These are phyloP conservation scores for Porphyrellus cyaneotinctus DNA, from an alignment of 768 basidiomycete species.

Conservation along the genomic window DNA sequence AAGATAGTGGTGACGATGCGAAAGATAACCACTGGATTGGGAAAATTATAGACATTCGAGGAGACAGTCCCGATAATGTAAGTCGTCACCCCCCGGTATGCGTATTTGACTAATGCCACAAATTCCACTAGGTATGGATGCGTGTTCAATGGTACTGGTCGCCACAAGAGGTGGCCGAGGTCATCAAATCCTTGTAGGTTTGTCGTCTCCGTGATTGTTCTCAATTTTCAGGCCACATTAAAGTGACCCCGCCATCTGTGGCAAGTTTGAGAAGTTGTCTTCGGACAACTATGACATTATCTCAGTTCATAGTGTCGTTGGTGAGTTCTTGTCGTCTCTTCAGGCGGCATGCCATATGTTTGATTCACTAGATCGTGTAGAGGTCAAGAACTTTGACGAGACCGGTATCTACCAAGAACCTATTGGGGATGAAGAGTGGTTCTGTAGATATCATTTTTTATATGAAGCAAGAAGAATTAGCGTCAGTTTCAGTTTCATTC, in stretches of 20 bases:
- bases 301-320: conserved; percentile 41
- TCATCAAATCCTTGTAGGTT: conserved; percentile 49
- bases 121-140: conserved; percentile 44
- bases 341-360: background rate
- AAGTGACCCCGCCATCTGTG: conserved; percentile 40
- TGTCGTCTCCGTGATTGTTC: background rate
- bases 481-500: conserved; percentile 25
- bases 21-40: conserved; percentile 50
- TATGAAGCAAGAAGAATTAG: conserved; percentile 31
- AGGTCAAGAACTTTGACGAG: conserved; percentile 38
- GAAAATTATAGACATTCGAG: conserved; percentile 43
- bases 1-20: conserved; percentile 14
- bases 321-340: conserved; percentile 26
- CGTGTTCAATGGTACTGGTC: conserved; percentile 55
- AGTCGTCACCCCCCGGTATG: background rate
- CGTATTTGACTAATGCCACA: background rate
- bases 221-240: background rate
- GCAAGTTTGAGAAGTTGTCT: conserved; percentile 44
- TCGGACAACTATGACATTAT: conserved; percentile 51
- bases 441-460: conserved; percentile 43
- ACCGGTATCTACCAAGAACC: conserved; percentile 32
- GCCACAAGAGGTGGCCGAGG: conserved; percentile 40
- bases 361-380: conserved; percentile 30
- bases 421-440: conserved; percentile 45
- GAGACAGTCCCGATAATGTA: conserved; percentile 29